phyloP scores from a whole-genome alignment of 2,329 filamentous ascomycete species.

The Hypomyces perniciosus region DNA sequence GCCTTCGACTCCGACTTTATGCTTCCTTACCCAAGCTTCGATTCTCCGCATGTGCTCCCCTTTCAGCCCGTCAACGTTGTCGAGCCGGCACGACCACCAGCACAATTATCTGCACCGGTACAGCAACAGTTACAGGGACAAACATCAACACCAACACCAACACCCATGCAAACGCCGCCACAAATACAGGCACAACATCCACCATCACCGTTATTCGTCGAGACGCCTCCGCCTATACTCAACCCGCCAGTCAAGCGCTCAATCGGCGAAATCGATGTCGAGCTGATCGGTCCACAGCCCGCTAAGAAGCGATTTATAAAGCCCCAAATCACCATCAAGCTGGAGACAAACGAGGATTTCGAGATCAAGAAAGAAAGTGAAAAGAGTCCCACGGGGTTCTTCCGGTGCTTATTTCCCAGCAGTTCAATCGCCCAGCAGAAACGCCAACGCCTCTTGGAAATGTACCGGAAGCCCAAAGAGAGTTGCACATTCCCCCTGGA shows the following conservation, averaged over 20 bases:
- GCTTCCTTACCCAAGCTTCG: too few species aligned
- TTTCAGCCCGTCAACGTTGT: too few species aligned
- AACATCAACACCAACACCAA: too few species aligned
- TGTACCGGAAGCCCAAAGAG: slow-evolving; percentile 15
- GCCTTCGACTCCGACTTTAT: too few species aligned
- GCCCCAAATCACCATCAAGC: slow-evolving; percentile 8
- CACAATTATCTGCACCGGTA: too few species aligned
- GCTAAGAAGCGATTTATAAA: slow-evolving; percentile 12
- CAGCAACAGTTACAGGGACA: too few species aligned
- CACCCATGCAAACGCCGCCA: background rate
- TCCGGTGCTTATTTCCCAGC: slow-evolving; percentile 9
- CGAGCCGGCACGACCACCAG: too few species aligned
- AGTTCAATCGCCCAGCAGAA: slow-evolving; percentile 7
- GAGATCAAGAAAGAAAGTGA: slow-evolving; percentile 9
- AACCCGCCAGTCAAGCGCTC: slow-evolving; percentile 1
- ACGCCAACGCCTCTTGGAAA: slow-evolving; percentile 1
- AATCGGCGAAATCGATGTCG: background rate
- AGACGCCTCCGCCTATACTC: background rate
- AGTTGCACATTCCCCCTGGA: slow-evolving; percentile 13
- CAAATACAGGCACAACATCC: background rate
- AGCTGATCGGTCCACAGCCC: slow-evolving; percentile 1
- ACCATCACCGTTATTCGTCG: background rate
- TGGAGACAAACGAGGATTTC: slow-evolving; percentile 12
- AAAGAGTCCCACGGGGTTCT: slow-evolving; percentile 5
- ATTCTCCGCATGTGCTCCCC: too few species aligned